phyloP scores from a whole-genome alignment of 768 basidiomycete species.

The Sistotremastrum suecicum region DNA sequence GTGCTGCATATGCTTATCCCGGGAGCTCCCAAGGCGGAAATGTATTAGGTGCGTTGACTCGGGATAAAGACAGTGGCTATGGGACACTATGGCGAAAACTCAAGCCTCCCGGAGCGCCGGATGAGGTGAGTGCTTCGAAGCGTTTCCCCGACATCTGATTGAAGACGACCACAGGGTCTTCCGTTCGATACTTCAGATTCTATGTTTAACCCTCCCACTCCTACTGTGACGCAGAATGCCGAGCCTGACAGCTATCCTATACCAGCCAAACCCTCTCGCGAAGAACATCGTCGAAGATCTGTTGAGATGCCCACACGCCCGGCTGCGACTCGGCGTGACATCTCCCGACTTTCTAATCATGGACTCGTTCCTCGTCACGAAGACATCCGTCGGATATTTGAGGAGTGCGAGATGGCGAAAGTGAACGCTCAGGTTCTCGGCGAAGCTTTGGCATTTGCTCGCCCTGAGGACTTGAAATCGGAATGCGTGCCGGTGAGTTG shows the following conservation, averaged over 20 bases:
- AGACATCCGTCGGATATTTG: conserved; percentile 67
- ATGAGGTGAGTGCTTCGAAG: conserved; percentile 31
- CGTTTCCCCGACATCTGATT: conserved; percentile 7
- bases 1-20: conserved; percentile 43
- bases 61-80: conserved; percentile 40
- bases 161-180: conserved; percentile 33
- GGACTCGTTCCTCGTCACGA: conserved; percentile 62
- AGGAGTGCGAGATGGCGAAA: conserved; percentile 73
- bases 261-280: neutral
- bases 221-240: conserved; percentile 7
- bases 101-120: conserved; percentile 68
- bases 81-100: conserved; percentile 61
- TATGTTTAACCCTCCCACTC: conserved; percentile 55
- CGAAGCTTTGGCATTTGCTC: conserved; percentile 54
- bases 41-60: conserved; percentile 4
- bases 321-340: conserved; percentile 9
- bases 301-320: conserved; percentile 2
- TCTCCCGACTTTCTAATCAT: conserved; percentile 15
- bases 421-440: conserved; percentile 68
- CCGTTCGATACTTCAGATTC: conserved; percentile 69
- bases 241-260: conserved; percentile 5
- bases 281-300: conserved; percentile 2
- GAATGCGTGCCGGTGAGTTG: conserved; percentile 25
- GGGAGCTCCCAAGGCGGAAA: no score
- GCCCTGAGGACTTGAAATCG: conserved; percentile 62